phyloP scores from a whole-genome alignment of 2,329 filamentous ascomycete genomes.

The Purpureocillium takamizusanense region DNA sequence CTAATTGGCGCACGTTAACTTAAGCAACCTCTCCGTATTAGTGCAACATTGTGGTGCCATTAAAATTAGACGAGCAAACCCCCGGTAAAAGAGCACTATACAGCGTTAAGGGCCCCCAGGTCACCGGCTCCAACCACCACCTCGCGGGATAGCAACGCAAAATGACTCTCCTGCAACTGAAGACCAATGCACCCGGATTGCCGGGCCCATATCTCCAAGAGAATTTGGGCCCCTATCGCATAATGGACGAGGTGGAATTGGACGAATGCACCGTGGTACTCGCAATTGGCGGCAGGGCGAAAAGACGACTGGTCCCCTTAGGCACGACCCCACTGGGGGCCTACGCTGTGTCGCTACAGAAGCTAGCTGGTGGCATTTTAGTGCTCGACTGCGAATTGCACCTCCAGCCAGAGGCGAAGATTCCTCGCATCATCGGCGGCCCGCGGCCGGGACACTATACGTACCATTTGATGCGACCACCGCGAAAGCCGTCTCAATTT shows the following conservation, averaged over 20 bases:
- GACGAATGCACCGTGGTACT: not conserved
- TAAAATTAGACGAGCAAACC: no score
- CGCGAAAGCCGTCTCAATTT: not conserved
- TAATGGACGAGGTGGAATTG: not conserved
- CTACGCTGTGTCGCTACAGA: not conserved
- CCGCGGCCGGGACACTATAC: not conserved
- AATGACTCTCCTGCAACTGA: not conserved
- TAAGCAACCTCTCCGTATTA: no score
- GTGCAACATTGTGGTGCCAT: no score
- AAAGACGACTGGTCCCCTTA: not conserved
- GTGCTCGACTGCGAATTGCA: constrained; percentile 3
- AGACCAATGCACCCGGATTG: not conserved
- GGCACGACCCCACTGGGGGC: not conserved
- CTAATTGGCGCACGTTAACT: no score
- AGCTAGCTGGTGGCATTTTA: not conserved
- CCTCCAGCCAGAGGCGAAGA: not conserved
- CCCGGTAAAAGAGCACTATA: no score
- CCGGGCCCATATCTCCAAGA: constrained; percentile 1
- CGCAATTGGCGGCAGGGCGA: constrained; percentile 1
- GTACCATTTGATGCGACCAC: not conserved
- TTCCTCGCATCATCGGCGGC: not conserved
- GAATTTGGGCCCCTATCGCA: constrained; percentile 1
- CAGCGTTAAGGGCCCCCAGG: no score
- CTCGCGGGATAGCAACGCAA: not conserved
- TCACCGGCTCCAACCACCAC: no score